These are phyloP conservation scores for Allium sativum DNA, from an alignment of 106 monocot genomes.

Conservation along the genomic window DNA sequence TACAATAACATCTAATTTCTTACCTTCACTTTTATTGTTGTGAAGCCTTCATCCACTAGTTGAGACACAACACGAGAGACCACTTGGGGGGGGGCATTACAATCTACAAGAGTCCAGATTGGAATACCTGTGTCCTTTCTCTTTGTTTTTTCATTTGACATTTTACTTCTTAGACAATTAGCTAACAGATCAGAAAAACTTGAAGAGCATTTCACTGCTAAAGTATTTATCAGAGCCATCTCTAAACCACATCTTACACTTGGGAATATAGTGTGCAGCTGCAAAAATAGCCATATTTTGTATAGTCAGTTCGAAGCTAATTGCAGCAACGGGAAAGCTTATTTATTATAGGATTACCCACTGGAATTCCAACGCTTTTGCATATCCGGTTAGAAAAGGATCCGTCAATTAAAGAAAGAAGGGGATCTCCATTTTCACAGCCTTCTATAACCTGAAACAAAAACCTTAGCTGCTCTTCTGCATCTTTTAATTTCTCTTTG, in stretches of 20 bases:
- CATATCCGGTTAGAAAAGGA: constrained; percentile 82
- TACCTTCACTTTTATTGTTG: constrained; percentile 80
- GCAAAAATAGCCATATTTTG: no score
- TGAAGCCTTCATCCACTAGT: constrained; percentile 71
- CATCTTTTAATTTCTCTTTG: constrained; percentile 56
- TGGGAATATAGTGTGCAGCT: constrained; percentile 79
- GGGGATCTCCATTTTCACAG: constrained; percentile 28
- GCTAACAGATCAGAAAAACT: constrained; percentile 25
- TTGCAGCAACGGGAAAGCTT: not conserved
- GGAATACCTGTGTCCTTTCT: constrained; percentile 23
- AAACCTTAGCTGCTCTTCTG: constrained; percentile 79
- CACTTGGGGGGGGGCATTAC: constrained; percentile 49
- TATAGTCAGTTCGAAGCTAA: no score
- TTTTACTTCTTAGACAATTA: constrained; percentile 13
- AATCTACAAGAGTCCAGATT: constrained; percentile 84
- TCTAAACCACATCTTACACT: constrained; percentile 89
- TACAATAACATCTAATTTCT: no score
- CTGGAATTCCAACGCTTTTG: constrained; percentile 58
- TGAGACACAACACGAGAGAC: constrained; percentile 63
- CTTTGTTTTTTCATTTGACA: constrained; percentile 6
- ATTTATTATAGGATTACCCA: constrained; percentile 20
- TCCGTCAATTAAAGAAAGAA: constrained; percentile 54
- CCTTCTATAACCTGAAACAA: constrained; percentile 61
- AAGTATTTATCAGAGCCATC: constrained; percentile 79
- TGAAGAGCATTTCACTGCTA: constrained; percentile 34